Evolutionary conservation across 169 alveolate genomes (phyloP).

Genomic region (Cryptosporidium parvum): DNA sequence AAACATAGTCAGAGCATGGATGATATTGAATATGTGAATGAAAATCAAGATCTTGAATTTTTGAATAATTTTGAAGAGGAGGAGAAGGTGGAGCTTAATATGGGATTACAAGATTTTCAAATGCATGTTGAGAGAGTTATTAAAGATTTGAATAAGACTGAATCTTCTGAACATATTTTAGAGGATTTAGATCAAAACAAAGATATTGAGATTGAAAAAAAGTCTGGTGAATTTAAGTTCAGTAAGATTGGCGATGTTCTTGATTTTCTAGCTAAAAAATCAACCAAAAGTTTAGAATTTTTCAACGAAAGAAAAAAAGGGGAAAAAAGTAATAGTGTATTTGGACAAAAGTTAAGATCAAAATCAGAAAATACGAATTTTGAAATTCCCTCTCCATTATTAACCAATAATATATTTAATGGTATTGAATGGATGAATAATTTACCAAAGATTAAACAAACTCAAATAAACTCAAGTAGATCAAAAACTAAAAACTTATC

Average conservation of each 20-base stretch:
- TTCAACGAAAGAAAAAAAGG: background rate
- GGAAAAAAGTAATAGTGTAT: background rate
- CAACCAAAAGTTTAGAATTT: background rate
- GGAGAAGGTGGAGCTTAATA: background rate
- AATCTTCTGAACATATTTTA: background rate
- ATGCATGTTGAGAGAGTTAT: background rate
- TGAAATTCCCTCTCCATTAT: background rate
- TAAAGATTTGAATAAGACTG: background rate
- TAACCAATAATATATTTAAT: conserved; percentile 2
- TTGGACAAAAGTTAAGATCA: background rate
- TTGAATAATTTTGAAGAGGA: background rate
- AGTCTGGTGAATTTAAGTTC: background rate
- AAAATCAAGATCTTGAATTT: background rate
- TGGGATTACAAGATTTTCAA: background rate
- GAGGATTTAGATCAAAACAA: background rate
- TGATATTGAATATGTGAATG: background rate
- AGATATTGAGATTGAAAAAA: background rate
- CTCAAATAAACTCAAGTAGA: background rate
- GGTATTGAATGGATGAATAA: conserved; percentile 38
- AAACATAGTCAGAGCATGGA: background rate
- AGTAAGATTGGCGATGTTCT: conserved; percentile 1
- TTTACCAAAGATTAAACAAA: background rate
- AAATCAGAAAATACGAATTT: background rate
- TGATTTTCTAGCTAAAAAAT: background rate
- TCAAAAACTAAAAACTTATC: background rate